Percentiles rank a stretch among this genome's conserved stretches.
These are phyloP conservation scores for Moesziomyces sp. DNA, from an alignment of 1,284 basidiomycete species.

Conservation along the genomic window DNA sequence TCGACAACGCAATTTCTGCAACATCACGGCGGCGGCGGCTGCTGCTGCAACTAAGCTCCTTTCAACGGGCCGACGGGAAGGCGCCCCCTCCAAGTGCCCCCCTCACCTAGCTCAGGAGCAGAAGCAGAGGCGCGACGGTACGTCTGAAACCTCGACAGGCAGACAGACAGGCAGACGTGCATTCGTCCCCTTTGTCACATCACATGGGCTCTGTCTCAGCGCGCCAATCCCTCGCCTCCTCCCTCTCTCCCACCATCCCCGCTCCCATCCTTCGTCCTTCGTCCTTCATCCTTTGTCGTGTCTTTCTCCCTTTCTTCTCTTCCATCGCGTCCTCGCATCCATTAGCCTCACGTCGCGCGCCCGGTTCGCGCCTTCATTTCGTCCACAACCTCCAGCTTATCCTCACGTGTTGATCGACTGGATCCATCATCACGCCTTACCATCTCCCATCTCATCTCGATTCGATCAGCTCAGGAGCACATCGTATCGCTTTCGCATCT, in stretches of 20 bases:
- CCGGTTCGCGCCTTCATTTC: conserved; percentile 31
- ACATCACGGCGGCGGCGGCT: too few species aligned
- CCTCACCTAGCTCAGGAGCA: too few species aligned
- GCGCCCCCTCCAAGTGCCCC: too few species aligned
- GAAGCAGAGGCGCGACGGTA: too few species aligned
- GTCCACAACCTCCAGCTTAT: neutral
- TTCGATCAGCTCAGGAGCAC: conserved; percentile 30
- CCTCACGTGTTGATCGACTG: conserved; percentile 20
- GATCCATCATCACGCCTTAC: conserved; percentile 13
- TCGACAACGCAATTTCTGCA: too few species aligned
- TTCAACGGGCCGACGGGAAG: too few species aligned
- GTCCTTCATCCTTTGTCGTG: conserved; percentile 1
- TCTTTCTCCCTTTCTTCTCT: neutral
- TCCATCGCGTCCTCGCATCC: conserved; percentile 4
- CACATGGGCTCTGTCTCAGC: neutral
- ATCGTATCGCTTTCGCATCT: neutral
- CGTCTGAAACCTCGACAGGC: too few species aligned
- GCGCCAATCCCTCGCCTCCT: neutral
- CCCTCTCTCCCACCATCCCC: neutral
- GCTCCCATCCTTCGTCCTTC: conserved; percentile 1
- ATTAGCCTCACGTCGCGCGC: conserved; percentile 13
- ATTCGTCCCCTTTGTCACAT: neutral
- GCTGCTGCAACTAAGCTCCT: too few species aligned
- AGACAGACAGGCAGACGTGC: too few species aligned
- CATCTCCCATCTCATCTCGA: neutral